Percentiles rank a stretch among this genome's conserved stretches.
These are phyloP conservation scores for Fusarium sp. DNA, from an alignment of 2,329 filamentous ascomycete genomes.

Conservation along the genomic window DNA sequence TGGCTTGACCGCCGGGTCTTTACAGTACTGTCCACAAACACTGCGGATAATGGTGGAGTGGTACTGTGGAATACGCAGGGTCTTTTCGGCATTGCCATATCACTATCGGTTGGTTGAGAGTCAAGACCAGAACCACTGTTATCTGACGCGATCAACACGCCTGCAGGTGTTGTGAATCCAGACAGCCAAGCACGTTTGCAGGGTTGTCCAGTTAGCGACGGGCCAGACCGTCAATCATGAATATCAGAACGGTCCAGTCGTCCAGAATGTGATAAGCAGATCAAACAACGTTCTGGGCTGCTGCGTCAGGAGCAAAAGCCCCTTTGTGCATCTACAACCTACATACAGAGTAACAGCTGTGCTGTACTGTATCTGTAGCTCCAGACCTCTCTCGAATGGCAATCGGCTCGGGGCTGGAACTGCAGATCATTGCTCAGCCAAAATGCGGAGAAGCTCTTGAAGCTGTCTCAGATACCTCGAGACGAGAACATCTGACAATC, in stretches of 20 bases:
- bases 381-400: slow-evolving; percentile 11
- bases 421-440: slow-evolving; percentile 32
- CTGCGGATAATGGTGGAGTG: slow-evolving; percentile 38
- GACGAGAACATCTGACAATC: slow-evolving; percentile 20
- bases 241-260: slow-evolving; percentile 13
- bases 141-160: slow-evolving; percentile 27
- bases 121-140: slow-evolving; percentile 18
- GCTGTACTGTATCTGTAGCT: slow-evolving; percentile 1
- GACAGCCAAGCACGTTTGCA: slow-evolving; percentile 14
- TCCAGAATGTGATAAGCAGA: slow-evolving; percentile 23
- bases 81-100: slow-evolving; percentile 17
- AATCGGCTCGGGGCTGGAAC: slow-evolving; percentile 11
- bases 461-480: slow-evolving; percentile 29
- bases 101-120: slow-evolving; percentile 15
- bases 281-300: slow-evolving; percentile 28
- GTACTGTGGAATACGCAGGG: slow-evolving; percentile 26
- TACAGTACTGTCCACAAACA: background rate
- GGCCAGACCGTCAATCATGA: slow-evolving; percentile 29
- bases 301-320: slow-evolving; percentile 7
- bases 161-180: slow-evolving; percentile 25
- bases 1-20: slow-evolving; percentile 30
- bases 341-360: background rate
- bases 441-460: slow-evolving; percentile 34
- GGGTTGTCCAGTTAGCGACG: slow-evolving; percentile 12
- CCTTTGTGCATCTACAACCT: slow-evolving; percentile 15